A percentile compares a stretch with the other conserved stretches of the same genome.
Evolutionary conservation across 805 yeast species (phyloP).

Genomic region (Wickerhamiella australiensis): DNA sequence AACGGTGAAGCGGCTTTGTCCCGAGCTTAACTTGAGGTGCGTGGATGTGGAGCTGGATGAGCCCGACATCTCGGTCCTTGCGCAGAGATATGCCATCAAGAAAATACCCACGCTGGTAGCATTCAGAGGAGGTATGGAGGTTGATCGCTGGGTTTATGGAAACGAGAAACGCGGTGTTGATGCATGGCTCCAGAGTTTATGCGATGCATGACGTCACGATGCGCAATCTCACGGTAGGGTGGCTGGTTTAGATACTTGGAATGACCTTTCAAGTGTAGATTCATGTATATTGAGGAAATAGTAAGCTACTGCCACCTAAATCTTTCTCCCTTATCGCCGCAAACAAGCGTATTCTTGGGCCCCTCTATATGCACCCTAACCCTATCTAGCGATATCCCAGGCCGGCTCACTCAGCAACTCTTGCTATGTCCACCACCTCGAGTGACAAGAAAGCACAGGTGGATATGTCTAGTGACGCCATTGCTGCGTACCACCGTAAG

Average conservation of each 20-base stretch:
- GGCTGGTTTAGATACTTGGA: too few species aligned
- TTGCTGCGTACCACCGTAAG: conserved; percentile 28
- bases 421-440: conserved; percentile 4
- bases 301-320: not conserved
- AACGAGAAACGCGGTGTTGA: not conserved
- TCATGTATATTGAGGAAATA: too few species aligned
- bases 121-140: conserved; percentile 51
- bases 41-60: conserved; percentile 66
- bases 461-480: conserved; percentile 24
- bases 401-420: conserved; percentile 5
- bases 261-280: too few species aligned
- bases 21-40: conserved; percentile 42
- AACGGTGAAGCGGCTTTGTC: conserved; percentile 42
- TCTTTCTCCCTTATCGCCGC: not conserved
- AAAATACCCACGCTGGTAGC: conserved; percentile 57
- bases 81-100: conserved; percentile 43
- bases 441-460: conserved; percentile 8
- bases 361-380: not conserved
- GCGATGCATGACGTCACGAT: conserved; percentile 8
- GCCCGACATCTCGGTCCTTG: conserved; percentile 46
- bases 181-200: conserved; percentile 12
- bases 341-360: not conserved
- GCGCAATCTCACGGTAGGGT: conserved; percentile 1
- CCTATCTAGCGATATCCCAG: not conserved
- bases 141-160: conserved; percentile 28